Evolutionary conservation across 2,329 filamentous ascomycete genomes (phyloP), one percentile per base, ranked within the genome.

Genomic region (Penicillium fuscoglaucum): DNA sequence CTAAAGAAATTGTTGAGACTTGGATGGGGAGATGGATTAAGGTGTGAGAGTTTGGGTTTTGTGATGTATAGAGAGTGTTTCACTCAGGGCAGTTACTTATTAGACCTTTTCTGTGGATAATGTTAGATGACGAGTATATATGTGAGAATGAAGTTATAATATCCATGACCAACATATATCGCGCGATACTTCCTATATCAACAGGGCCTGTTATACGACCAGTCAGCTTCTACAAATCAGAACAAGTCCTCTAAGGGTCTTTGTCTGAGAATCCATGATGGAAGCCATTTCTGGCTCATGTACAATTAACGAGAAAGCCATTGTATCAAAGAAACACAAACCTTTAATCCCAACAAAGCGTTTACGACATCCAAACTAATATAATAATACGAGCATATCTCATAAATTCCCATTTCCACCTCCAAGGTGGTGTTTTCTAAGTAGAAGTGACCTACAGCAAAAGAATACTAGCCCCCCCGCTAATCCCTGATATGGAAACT

Each of bases 21-120:
- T 90, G 87, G 87, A 88, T 89, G 86, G 86, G 84, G 1, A 78
- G 87, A 57, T 89, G 86, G 86, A 86, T 87, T 28, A 65, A 63
- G 37, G 41, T 67, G 31, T 68, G 48, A 60, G n/a, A 2, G n/a
- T 2, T 17, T 8, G 1, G 8, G 17, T 0, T 40, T 35, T 6
- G 29, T 2, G n/a, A 9, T 47, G 5, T 33, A 44, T 13, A 24
- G 13, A 17, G 8, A 24, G 4, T 24, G 3, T 13, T 33, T 13
- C 19, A 13, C 10, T 21, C 4, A n/a, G 21, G 39, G 19, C 5
- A n/a, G 31, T 3, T 10, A 46, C n/a, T 5, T 17, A 39, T 39
- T 50, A 26, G 31, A 12, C n/a, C n/a, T n/a, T n/a, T n/a, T 9
- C 9, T 13, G 19, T 31, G 9, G 1, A 41, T 43, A 39, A 21